These are phyloP conservation scores for Astrothelium macrocarpum DNA, from an alignment of 495 filamentous ascomycete species.

Conservation along the genomic window DNA sequence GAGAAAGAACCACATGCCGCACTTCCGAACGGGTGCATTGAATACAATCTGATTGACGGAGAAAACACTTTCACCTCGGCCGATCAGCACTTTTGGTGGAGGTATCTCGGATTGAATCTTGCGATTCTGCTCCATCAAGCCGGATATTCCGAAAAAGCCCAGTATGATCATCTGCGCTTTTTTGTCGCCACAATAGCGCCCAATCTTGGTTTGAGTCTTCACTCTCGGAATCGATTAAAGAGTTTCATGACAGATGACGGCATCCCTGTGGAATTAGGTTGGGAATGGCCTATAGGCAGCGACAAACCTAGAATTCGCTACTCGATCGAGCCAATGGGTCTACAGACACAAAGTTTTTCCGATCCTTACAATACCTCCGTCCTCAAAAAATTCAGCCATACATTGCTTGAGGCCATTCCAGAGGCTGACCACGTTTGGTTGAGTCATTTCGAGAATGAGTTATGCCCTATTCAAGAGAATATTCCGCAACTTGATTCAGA, in stretches of 20 bases:
- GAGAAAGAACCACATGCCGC: background rate
- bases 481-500: background rate
- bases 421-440: background rate
- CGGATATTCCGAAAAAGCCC: background rate
- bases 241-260: constrained; percentile 6
- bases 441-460: background rate
- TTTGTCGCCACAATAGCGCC: background rate
- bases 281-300: background rate
- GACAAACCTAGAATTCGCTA: background rate
- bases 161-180: background rate
- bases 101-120: background rate
- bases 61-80: background rate
- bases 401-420: background rate
- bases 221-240: background rate
- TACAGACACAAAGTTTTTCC: background rate
- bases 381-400: background rate
- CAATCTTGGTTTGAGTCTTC: background rate
- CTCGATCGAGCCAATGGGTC: background rate
- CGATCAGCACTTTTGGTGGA: background rate
- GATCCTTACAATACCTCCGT: background rate
- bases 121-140: background rate
- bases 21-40: background rate
- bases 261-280: background rate
- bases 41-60: background rate
- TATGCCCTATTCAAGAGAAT: background rate